Evolutionary conservation across 2,329 filamentous ascomycete species (phyloP).

Genomic region (Bretziella fagacearum): DNA sequence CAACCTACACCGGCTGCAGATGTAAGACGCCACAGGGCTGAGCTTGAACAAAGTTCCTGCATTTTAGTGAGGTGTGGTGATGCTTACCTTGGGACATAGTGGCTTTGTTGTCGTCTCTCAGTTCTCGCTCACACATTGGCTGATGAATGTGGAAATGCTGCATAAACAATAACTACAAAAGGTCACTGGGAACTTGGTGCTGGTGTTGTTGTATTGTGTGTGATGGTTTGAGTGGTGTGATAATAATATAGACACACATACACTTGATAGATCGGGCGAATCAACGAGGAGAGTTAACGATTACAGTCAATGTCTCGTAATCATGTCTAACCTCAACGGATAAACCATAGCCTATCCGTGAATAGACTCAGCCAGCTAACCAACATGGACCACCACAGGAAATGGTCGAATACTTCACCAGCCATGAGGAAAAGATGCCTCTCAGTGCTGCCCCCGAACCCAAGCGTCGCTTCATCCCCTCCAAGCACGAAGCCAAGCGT

Average conservation of each 20-base stretch:
- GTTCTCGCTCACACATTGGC: too few species aligned
- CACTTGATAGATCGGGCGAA: too few species aligned
- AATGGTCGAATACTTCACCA: slow-evolving; percentile 85
- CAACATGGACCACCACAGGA: slow-evolving; percentile 31
- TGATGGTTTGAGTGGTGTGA: not conserved
- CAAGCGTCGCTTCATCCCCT: slow-evolving; percentile 87
- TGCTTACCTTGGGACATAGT: not conserved
- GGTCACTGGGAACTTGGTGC: not conserved
- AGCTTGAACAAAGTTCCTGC: slow-evolving; percentile 1
- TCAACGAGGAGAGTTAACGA: too few species aligned
- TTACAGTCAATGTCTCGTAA: too few species aligned
- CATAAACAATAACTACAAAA: slow-evolving; percentile 2
- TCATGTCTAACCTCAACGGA: too few species aligned
- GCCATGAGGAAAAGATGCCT: slow-evolving; percentile 83
- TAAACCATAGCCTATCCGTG: not conserved
- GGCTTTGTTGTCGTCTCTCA: too few species aligned
- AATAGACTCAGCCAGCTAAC: slow-evolving; percentile 14
- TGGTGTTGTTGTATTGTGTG: too few species aligned
- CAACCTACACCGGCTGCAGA: not conserved
- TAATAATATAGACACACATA: not conserved
- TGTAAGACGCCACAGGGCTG: not conserved
- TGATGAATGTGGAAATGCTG: not conserved
- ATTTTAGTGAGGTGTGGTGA: not conserved
- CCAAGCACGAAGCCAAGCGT: slow-evolving; percentile 89
- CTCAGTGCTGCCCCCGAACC: slow-evolving; percentile 87